Conservation (phyloP, 371 early-diverging fungal genomes). For the Ordospora pajunii region DNA sequence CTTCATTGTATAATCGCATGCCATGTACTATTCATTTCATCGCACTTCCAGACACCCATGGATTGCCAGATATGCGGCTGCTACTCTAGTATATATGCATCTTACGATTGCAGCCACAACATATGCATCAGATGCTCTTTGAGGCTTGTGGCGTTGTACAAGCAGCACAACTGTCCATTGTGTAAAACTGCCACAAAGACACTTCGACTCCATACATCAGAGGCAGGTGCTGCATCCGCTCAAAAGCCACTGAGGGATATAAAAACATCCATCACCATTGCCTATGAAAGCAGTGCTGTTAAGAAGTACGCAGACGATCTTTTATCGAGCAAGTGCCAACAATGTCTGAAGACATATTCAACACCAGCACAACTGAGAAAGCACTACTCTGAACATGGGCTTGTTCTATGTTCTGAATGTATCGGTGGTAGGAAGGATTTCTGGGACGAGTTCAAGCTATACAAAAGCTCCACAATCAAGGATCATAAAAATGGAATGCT, state of each 20-base stretch:
- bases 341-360: conserved; percentile 40
- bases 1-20: too few species aligned
- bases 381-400: conserved; percentile 53
- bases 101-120: conserved; percentile 42
- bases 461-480: conserved; percentile 26
- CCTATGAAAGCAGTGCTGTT: conserved; percentile 25
- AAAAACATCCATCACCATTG: not conserved
- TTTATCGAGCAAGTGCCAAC: conserved; percentile 41
- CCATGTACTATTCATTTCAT: not conserved
- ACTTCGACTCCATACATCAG: not conserved
- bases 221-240: not conserved
- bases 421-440: conserved; percentile 50
- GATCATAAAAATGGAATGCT: conserved; percentile 50
- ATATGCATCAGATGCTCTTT: conserved; percentile 43
- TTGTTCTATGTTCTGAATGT: conserved; percentile 53
- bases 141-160: conserved; percentile 37
- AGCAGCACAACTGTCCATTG: conserved; percentile 32
- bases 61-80: conserved; percentile 46
- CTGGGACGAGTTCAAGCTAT: conserved; percentile 49
- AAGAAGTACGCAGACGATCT: conserved; percentile 27
- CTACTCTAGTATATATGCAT: not conserved
- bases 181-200: conserved; percentile 23
- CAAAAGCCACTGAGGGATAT: not conserved
- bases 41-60: conserved; percentile 23
- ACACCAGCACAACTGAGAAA: conserved; percentile 21